Percentiles rank a stretch among this genome's conserved stretches.
Evolutionary conservation across 108 stramenopile species (phyloP).

Genomic region (Chaetoceros muelleri): DNA sequence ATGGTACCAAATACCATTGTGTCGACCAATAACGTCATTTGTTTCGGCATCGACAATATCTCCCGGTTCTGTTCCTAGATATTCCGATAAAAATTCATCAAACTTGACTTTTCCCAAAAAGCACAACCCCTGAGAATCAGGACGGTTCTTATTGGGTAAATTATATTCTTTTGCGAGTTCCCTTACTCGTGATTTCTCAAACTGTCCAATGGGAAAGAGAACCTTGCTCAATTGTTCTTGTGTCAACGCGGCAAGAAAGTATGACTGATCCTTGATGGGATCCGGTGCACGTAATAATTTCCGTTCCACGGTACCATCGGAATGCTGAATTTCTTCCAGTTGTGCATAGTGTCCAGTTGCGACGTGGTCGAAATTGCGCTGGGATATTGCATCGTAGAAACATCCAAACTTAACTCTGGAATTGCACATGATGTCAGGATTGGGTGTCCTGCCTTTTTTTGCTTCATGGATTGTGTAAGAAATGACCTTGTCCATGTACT

Average conservation of each 20-base stretch:
- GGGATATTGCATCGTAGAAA: slow-evolving; percentile 63
- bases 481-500: slow-evolving; percentile 86
- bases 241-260: slow-evolving; percentile 88
- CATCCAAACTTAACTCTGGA: slow-evolving; percentile 93
- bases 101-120: slow-evolving; percentile 94
- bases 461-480: slow-evolving; percentile 85
- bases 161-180: slow-evolving; percentile 80
- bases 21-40: slow-evolving; percentile 75
- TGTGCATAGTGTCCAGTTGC: slow-evolving; percentile 96
- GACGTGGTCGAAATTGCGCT: slow-evolving; percentile 61
- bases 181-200: slow-evolving; percentile 80
- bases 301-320: slow-evolving; percentile 8
- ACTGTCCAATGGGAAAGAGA: slow-evolving; percentile 87
- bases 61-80: slow-evolving; percentile 77
- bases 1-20: slow-evolving; percentile 95
- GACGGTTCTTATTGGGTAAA: slow-evolving; percentile 85
- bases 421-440: slow-evolving; percentile 98
- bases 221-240: slow-evolving; percentile 76
- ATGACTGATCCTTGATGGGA: slow-evolving; percentile 94
- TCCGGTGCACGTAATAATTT: slow-evolving; percentile 83
- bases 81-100: slow-evolving; percentile 81
- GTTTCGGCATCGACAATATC: slow-evolving; percentile 70
- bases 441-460: slow-evolving; percentile 82
- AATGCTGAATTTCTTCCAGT: slow-evolving; percentile 26
- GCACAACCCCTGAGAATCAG: slow-evolving; percentile 89